Conservation (phyloP, 2,329 filamentous ascomycete genomes). For the Aschersonia sp. region DNA sequence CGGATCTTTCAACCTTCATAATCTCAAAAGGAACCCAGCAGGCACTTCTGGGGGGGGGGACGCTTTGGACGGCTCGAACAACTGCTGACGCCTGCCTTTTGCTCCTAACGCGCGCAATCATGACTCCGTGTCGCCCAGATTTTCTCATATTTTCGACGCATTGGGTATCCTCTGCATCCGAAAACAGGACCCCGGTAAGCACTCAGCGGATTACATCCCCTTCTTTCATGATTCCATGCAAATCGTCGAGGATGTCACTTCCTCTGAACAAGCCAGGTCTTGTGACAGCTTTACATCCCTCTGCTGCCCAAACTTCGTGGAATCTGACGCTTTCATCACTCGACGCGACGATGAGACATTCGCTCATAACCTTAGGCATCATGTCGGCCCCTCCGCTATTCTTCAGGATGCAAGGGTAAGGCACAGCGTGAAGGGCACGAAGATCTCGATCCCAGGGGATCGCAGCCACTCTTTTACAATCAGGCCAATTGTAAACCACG, state of each 20-base stretch:
- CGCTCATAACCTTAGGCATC: slow-evolving; percentile 17
- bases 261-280: slow-evolving; percentile 56
- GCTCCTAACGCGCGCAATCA: too few species aligned
- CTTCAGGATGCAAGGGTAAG: slow-evolving; percentile 48
- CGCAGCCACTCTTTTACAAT: slow-evolving; percentile 70
- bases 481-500: slow-evolving; percentile 89
- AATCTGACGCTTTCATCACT: slow-evolving; percentile 92
- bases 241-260: slow-evolving; percentile 70
- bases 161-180: too few species aligned
- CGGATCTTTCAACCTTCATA: too few species aligned
- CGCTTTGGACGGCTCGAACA: too few species aligned
- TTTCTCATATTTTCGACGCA: too few species aligned
- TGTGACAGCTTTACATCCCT: slow-evolving; percentile 35
- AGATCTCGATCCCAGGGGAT: slow-evolving; percentile 73
- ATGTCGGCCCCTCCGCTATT: slow-evolving; percentile 12
- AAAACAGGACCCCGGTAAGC: too few species aligned
- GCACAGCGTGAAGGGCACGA: slow-evolving; percentile 74
- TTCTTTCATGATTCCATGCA: slow-evolving; percentile 68
- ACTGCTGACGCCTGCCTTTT: too few species aligned
- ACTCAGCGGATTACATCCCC: slow-evolving; percentile 54
- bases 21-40: too few species aligned
- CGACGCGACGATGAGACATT: slow-evolving; percentile 76
- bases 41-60: too few species aligned
- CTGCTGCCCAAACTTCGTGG: slow-evolving; percentile 79
- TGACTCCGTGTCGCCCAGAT: too few species aligned